Conservation (phyloP, 768 basidiomycete species). For the Collybiopsis confluens region DNA sequence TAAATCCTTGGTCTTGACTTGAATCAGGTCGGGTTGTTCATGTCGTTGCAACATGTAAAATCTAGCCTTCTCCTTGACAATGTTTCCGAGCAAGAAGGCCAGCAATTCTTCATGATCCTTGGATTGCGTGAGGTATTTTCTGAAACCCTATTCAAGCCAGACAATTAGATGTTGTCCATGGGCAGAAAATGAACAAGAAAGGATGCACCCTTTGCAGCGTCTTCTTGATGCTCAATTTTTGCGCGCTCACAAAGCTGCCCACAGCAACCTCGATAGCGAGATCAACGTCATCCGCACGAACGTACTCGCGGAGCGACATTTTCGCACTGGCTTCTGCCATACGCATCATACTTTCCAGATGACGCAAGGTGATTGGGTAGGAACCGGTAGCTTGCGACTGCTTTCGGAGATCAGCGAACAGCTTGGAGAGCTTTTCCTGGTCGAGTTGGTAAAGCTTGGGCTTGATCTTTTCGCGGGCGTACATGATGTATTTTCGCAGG, state of each 20-base stretch:
- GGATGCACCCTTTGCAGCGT: conserved; percentile 82
- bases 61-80: conserved; percentile 90
- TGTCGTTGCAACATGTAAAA: conserved; percentile 74
- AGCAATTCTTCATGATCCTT: conserved; percentile 95
- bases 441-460: conserved; percentile 95
- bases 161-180: neutral
- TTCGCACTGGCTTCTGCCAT: conserved; percentile 99
- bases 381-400: conserved; percentile 98
- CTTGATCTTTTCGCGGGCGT: conserved; percentile 86
- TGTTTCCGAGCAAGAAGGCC: conserved; percentile 88
- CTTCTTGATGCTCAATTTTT: conserved; percentile 99
- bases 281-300: conserved; percentile 94
- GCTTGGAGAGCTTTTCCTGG: conserved; percentile 88
- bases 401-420: conserved; percentile 92
- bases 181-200: neutral
- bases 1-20: conserved; percentile 75
- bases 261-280: conserved; percentile 95
- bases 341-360: conserved; percentile 98
- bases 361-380: conserved; percentile 96
- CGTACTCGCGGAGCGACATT: conserved; percentile 96
- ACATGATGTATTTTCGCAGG: conserved; percentile 98
- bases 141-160: conserved; percentile 64
- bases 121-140: conserved; percentile 95
- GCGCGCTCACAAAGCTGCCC: conserved; percentile 91
- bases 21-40: conserved; percentile 73